Percentiles rank a stretch among this genome's conserved stretches.
Evolutionary conservation across 371 early-diverging fungal genomes (phyloP).

Genomic region (Mortierella sp.): DNA sequence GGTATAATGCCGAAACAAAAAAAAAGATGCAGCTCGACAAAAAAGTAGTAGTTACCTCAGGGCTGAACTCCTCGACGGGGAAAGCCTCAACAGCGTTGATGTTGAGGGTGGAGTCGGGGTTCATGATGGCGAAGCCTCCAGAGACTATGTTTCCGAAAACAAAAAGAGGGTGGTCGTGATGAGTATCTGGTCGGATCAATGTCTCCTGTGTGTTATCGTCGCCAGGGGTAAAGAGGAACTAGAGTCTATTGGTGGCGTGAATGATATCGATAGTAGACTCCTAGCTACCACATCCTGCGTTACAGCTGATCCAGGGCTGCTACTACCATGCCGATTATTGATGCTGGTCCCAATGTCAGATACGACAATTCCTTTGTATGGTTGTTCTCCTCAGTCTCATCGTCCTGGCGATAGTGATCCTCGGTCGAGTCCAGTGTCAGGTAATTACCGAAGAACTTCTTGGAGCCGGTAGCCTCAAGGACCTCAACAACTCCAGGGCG

Average conservation of each 20-base stretch:
- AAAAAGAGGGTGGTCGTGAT: not conserved
- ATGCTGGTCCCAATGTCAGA: not conserved
- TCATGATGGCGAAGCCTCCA: slow-evolving; percentile 97
- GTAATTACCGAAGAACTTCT: slow-evolving; percentile 93
- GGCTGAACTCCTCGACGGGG: slow-evolving; percentile 88
- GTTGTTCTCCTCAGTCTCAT: not conserved
- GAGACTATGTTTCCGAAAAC: slow-evolving; percentile 69
- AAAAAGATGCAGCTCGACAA: not conserved
- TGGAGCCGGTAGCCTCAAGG: slow-evolving; percentile 78
- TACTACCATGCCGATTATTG: not conserved
- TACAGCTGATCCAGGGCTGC: not conserved
- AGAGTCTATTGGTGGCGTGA: not conserved
- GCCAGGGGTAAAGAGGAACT: not conserved
- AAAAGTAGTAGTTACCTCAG: slow-evolving; percentile 70
- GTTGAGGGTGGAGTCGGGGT: slow-evolving; percentile 96
- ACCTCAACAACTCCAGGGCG: slow-evolving; percentile 94
- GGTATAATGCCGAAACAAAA: not conserved
- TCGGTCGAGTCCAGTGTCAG: not conserved
- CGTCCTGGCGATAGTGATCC: not conserved
- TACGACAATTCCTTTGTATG: not conserved
- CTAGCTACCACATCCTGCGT: too few species aligned
- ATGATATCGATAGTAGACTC: not conserved
- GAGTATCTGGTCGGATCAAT: not conserved
- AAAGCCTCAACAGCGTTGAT: slow-evolving; percentile 98
- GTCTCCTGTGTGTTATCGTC: not conserved